Percentiles rank a stretch among this genome's conserved stretches.
phyloP scores from a whole-genome alignment of 306 rosid species.

The Fagus crenata region DNA sequence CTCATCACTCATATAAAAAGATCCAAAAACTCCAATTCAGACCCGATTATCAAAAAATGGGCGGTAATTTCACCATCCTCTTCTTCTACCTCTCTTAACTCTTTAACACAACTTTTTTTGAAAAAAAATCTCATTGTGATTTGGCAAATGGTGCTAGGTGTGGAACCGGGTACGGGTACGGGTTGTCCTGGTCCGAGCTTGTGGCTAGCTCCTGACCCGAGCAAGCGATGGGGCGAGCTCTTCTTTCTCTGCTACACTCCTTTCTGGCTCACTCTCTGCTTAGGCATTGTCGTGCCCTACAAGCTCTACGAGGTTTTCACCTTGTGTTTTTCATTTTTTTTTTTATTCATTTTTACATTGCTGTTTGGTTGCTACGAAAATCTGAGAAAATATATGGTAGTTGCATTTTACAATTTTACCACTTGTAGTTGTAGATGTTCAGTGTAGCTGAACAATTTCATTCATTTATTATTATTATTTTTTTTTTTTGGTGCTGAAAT shows the following conservation, averaged over 20 bases:
- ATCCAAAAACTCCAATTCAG: not conserved
- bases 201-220: slow-evolving; percentile 79
- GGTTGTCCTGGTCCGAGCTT: slow-evolving; percentile 36
- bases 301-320: slow-evolving; percentile 78
- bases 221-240: slow-evolving; percentile 93
- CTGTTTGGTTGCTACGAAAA: slow-evolving; percentile 15
- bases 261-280: slow-evolving; percentile 90
- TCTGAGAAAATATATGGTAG: not conserved
- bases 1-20: too few species aligned
- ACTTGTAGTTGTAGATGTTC: not conserved
- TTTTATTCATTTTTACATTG: not conserved
- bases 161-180: slow-evolving; percentile 8
- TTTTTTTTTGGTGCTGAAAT: too few species aligned
- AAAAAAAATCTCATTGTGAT: not conserved
- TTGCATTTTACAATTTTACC: not conserved
- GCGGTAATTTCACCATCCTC: slow-evolving; percentile 31
- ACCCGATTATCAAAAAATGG: slow-evolving; percentile 33
- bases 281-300: slow-evolving; percentile 83
- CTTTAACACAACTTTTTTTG: too few species aligned
- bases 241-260: slow-evolving; percentile 90
- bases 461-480: not conserved
- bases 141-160: slow-evolving; percentile 38
- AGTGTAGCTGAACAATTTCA: not conserved
- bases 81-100: not conserved
- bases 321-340: not conserved